Percentiles rank a stretch among this genome's conserved stretches.
Evolutionary conservation across 352 stramenopile species (phyloP).

Genomic region (Pythium brachiatum): DNA sequence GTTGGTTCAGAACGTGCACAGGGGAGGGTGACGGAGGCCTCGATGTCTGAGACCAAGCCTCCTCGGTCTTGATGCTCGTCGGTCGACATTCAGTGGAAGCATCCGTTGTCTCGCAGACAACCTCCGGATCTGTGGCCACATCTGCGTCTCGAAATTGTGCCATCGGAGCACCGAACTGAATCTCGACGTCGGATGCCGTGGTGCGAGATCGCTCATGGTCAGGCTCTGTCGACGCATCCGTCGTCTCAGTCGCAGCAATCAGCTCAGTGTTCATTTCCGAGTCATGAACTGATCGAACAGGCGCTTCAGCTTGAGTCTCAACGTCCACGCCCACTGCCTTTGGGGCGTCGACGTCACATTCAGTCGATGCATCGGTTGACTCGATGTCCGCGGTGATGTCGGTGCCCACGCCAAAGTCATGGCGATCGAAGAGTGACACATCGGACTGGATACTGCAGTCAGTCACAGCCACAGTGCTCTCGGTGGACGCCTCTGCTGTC

Average conservation of each 20-base stretch:
- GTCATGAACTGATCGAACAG: background rate
- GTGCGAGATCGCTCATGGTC: background rate
- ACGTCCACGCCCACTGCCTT: background rate
- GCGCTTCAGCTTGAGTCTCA: background rate
- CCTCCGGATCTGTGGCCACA: background rate
- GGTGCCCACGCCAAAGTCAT: background rate
- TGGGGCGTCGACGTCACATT: background rate
- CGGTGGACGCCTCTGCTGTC: slow-evolving; percentile 3
- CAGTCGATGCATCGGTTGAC: background rate
- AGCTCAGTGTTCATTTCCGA: background rate
- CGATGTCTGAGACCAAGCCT: background rate
- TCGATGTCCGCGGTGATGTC: background rate
- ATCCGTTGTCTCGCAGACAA: background rate
- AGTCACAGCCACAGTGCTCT: background rate
- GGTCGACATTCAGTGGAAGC: background rate
- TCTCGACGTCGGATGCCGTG: background rate
- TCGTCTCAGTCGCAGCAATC: background rate
- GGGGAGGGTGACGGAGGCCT: background rate
- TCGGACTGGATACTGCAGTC: background rate
- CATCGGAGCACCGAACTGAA: background rate
- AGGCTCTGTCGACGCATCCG: background rate
- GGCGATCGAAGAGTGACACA: background rate
- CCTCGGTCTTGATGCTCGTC: background rate
- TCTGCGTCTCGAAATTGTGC: background rate
- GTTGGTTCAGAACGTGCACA: too few relatives aligned